Conservation (phyloP, 2,329 filamentous ascomycete species). For the Paracoccidioides lutzii region DNA sequence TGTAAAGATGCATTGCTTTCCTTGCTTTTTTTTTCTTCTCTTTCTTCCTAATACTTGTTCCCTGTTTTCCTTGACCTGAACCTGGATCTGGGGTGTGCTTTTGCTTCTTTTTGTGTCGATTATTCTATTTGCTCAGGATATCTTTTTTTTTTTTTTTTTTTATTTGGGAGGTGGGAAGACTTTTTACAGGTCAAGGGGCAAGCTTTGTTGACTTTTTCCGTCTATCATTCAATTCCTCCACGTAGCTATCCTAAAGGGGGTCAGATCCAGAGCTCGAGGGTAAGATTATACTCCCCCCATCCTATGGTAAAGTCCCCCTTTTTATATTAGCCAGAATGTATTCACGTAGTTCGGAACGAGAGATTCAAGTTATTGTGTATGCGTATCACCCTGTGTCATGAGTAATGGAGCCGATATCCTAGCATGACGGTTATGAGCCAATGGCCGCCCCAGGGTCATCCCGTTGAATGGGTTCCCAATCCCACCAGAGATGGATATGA, state of each 20-base stretch:
- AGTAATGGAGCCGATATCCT: background rate
- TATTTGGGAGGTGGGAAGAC: background rate
- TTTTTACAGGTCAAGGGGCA: background rate
- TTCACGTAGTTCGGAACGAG: no score
- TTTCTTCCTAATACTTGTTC: background rate
- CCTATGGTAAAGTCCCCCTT: no score
- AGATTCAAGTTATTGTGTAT: no score
- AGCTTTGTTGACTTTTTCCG: no score
- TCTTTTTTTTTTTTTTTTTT: background rate
- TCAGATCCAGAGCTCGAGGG: no score
- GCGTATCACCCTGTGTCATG: background rate
- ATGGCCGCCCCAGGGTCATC: background rate
- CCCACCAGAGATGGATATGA: background rate
- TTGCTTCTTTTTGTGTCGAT: no score
- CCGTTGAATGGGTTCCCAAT: background rate
- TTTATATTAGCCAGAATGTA: no score
- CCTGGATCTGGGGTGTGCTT: no score
- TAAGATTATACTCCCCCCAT: no score
- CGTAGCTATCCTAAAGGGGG: no score
- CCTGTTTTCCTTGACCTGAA: background rate
- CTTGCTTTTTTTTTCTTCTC: background rate
- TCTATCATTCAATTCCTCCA: no score
- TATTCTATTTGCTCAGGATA: background rate
- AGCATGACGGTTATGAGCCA: no score
- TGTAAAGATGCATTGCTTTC: background rate